These are phyloP conservation scores for Rhodotorula babjevae DNA, from an alignment of 768 basidiomycete species.

Conservation along the genomic window DNA sequence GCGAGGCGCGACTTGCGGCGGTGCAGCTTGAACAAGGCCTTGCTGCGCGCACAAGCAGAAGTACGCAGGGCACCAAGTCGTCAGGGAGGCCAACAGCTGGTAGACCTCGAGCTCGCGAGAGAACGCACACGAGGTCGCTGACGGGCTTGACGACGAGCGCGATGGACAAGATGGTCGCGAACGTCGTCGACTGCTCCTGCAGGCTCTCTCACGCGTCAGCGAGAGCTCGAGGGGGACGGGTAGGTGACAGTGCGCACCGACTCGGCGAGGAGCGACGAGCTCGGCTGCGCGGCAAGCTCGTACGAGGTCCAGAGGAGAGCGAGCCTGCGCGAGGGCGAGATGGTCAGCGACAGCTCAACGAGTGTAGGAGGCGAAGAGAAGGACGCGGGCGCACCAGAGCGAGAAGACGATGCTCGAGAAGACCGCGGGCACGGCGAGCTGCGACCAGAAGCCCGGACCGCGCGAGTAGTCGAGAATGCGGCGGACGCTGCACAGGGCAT, in stretches of 20 bases:
- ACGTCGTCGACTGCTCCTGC: conserved; percentile 25
- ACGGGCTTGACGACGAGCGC: conserved; percentile 30
- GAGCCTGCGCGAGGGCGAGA: background rate
- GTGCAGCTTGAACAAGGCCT: background rate
- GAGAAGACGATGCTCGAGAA: background rate
- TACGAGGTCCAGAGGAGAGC: conserved; percentile 12
- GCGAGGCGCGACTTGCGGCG: background rate
- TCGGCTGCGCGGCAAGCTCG: conserved; percentile 11
- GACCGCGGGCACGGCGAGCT: conserved; percentile 1
- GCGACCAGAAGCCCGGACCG: background rate
- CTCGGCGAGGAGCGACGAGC: conserved; percentile 9
- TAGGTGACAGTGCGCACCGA: background rate
- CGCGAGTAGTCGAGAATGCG: conserved; percentile 13
- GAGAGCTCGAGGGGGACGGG: accelerated
- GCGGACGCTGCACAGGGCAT: background rate
- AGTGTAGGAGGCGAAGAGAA: too few species aligned
- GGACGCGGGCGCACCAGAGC: background rate
- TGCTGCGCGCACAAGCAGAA: background rate
- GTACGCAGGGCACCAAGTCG: too few species aligned
- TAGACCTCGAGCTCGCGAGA: too few species aligned
- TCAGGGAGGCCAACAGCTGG: too few species aligned
- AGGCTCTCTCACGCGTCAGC: background rate
- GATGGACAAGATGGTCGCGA: conserved; percentile 26
- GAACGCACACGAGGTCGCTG: conserved; percentile 12
- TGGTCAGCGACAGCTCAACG: background rate